These are phyloP conservation scores for Leccinum pellstonianum DNA, from an alignment of 768 basidiomycete genomes.

Conservation along the genomic window DNA sequence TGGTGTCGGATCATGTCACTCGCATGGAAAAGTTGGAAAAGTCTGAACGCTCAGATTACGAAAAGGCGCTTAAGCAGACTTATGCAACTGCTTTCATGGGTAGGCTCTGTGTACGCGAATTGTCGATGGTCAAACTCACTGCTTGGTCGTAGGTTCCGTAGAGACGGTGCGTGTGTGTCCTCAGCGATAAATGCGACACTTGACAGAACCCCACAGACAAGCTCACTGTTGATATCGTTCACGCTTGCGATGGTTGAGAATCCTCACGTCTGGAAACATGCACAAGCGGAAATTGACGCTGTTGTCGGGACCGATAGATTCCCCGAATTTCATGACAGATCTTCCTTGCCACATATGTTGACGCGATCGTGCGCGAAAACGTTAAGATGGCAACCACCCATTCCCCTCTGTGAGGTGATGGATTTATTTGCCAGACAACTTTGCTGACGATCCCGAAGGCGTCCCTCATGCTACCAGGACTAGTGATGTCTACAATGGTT, in stretches of 20 bases:
- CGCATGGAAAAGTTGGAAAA: conserved; percentile 12
- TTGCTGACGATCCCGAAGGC: conserved; percentile 1
- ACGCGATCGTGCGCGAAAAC: conserved; percentile 16
- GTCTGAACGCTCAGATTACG: conserved; percentile 6
- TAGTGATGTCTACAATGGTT: conserved; percentile 43
- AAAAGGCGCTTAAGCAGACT: conserved; percentile 17
- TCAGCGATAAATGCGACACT: background rate
- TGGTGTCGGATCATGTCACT: conserved; percentile 16
- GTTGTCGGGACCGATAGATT: conserved; percentile 8
- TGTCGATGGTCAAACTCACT: background rate
- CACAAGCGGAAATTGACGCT: conserved; percentile 12
- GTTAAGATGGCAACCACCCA: conserved; percentile 11
- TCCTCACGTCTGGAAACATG: conserved; percentile 9
- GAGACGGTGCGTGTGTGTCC: conserved; percentile 9
- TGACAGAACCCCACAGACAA: conserved; percentile 5
- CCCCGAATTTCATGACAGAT: conserved; percentile 9
- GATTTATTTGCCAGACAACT: background rate
- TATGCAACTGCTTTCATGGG: conserved; percentile 18
- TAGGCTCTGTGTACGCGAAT: background rate
- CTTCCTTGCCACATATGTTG: conserved; percentile 11
- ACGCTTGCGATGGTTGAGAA: conserved; percentile 18
- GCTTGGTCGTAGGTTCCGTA: conserved; percentile 4
- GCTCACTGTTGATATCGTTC: background rate
- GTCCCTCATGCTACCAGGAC: conserved; percentile 27
- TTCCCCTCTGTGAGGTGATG: conserved; percentile 4